Evolutionary conservation across 139 green algal genomes (phyloP).

Genomic region (Dunaliella sp.): DNA sequence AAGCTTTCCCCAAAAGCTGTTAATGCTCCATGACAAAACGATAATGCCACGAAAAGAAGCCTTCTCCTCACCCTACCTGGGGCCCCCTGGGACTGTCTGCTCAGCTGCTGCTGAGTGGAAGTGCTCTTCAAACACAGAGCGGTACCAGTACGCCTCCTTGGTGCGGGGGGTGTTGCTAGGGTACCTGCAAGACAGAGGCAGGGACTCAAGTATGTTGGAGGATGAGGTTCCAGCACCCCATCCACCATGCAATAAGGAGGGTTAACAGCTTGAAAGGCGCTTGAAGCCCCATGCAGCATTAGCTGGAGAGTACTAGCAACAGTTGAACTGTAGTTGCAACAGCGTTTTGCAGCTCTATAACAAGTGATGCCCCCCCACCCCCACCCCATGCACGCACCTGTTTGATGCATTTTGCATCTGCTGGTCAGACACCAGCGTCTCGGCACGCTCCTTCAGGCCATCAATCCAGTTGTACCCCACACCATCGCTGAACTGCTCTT

Average conservation of each 20-base stretch:
- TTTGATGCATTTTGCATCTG: slow-evolving; percentile 30
- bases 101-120: slow-evolving; percentile 68
- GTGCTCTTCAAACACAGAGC: slow-evolving; percentile 85
- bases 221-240: too few species aligned
- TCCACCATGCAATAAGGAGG: too few species aligned
- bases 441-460: slow-evolving; percentile 50
- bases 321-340: too few species aligned
- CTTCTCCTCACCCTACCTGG: slow-evolving; percentile 6
- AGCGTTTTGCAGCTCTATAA: too few species aligned
- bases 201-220: too few species aligned
- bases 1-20: too few species aligned
- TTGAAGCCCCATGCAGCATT: too few species aligned
- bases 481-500: slow-evolving; percentile 99
- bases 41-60: too few species aligned
- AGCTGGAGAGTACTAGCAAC: too few species aligned
- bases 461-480: slow-evolving; percentile 68
- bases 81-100: slow-evolving; percentile 42
- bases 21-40: too few species aligned
- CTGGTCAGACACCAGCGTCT: slow-evolving; percentile 44
- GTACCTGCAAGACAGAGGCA: slow-evolving; percentile 72
- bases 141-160: slow-evolving; percentile 91
- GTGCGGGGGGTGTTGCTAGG: slow-evolving; percentile 83
- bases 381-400: slow-evolving; percentile 7
- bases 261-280: too few species aligned
- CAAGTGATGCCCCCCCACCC: not conserved